Evolutionary conservation across 352 stramenopile genomes (phyloP).

Genomic region (Globisporangium cystogenes): DNA sequence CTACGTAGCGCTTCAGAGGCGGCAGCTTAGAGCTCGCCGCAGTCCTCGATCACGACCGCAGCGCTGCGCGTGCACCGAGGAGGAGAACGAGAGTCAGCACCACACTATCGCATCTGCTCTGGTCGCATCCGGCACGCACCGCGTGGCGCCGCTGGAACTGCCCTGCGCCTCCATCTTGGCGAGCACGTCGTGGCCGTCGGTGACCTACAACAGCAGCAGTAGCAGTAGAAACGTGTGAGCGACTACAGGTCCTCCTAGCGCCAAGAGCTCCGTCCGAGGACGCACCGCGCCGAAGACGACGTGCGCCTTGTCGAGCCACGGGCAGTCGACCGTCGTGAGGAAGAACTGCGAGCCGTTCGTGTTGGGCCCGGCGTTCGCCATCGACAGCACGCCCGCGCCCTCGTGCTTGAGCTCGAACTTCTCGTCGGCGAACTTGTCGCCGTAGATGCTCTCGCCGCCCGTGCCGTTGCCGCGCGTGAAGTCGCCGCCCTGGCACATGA

Average conservation of each 20-base stretch:
- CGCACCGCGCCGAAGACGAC: constrained; percentile 93
- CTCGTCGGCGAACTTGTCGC: constrained; percentile 93
- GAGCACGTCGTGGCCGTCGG: constrained; percentile 96
- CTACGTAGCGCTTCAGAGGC: not conserved
- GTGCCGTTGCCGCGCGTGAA: constrained; percentile 92
- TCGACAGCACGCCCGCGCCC: constrained; percentile 88
- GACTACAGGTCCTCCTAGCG: not conserved
- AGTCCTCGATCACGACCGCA: constrained; percentile 94
- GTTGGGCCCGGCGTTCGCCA: constrained; percentile 96
- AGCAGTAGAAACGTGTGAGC: not conserved
- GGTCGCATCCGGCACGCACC: no score
- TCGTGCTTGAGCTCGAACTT: constrained; percentile 95
- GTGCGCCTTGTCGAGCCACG: constrained; percentile 86
- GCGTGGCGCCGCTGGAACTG: constrained; percentile 85
- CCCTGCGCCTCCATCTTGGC: constrained; percentile 94
- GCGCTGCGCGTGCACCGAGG: constrained; percentile 15
- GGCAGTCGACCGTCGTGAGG: constrained; percentile 91
- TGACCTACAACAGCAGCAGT: constrained; percentile 25
- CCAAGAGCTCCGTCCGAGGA: not conserved
- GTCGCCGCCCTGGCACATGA: constrained; percentile 97
- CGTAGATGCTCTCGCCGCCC: constrained; percentile 93
- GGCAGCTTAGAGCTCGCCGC: constrained; percentile 85
- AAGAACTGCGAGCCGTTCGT: constrained; percentile 99
- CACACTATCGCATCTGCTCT: not conserved
- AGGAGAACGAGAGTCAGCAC: constrained; percentile 5